These are phyloP conservation scores for Amanita molliuscula DNA, from an alignment of 768 basidiomycete species.

Conservation along the genomic window DNA sequence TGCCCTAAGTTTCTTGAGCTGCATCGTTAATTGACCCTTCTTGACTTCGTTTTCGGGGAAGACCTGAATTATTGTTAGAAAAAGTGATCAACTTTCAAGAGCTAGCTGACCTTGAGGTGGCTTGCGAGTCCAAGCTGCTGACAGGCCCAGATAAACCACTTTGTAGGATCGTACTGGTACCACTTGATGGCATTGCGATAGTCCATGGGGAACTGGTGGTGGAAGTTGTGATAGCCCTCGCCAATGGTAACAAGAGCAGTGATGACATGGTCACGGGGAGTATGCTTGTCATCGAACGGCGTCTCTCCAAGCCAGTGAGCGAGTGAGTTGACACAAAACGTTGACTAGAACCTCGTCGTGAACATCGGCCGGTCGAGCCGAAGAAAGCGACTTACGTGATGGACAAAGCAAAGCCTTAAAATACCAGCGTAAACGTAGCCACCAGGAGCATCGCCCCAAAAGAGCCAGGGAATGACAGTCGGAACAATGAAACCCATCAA, in stretches of 20 bases:
- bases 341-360: constrained; percentile 47
- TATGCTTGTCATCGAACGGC: constrained; percentile 93
- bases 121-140: constrained; percentile 54
- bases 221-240: constrained; percentile 98
- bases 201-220: constrained; percentile 95
- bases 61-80: constrained; percentile 16
- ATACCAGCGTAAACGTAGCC: constrained; percentile 83
- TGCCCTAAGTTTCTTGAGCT: constrained; percentile 76
- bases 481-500: constrained; percentile 66
- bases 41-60: constrained; percentile 51
- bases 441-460: constrained; percentile 81
- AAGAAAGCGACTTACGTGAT: constrained; percentile 52
- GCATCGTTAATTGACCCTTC: constrained; percentile 93
- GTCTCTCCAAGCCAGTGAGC: constrained; percentile 94
- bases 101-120: constrained; percentile 45
- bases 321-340: constrained; percentile 94
- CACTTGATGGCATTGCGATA: constrained; percentile 94
- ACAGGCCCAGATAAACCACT: constrained; percentile 77
- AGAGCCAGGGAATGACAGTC: constrained; percentile 63
- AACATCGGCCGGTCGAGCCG: constrained; percentile 1
- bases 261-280: constrained; percentile 80
- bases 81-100: not conserved
- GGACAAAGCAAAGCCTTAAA: constrained; percentile 72
- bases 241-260: constrained; percentile 89
- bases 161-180: constrained; percentile 90